Evolutionary conservation across 108 stramenopile species (phyloP), one percentile per base, ranked within the genome.

Genomic region (Skeletonema costatum): DNA sequence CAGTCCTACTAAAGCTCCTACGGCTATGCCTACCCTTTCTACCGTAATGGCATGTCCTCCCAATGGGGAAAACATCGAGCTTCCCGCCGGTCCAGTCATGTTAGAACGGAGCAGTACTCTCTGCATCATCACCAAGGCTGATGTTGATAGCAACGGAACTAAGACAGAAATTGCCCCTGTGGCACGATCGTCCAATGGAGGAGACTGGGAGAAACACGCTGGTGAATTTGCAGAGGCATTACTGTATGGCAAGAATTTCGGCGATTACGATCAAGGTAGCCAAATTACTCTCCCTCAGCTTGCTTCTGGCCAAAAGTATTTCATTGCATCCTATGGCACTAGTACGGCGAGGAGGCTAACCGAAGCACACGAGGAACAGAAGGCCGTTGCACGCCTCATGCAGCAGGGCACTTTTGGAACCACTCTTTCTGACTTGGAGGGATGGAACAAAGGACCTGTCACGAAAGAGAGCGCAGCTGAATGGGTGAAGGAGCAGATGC

Each of bases 131-230:
- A 76, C 81, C 14, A 82, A 82, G 62, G 81, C 71, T 13, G 46
- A 71, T 30, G 38, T 58, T 51, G 66, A 65, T 42, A 19, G 25
- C 59, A 51, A 48, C 50, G 82, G 82, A 75, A 33, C 36, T 10
- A 33, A 72, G 17, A 64, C 82, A 7, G 58, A 75, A 2, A 58
- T 84, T 38, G 73, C 76, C 17, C 85, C 85, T 2, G 73, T 84
- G 2, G 85, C 78, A 46, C 76, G 82, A 3, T 83, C 82, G 17
- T 87, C 78, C 42, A 80, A 84, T 56, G 81, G 81, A 14, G 35
- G 73, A 41, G 71, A 66, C 16, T 87, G 86, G 86, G 86, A 87
- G 74, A 74, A 48, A 29, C 70, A 78, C 13, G 70, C 80, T 6
- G 83, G 83, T 32, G 83, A 76, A 41, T 82, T 82, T 72, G 81